Conservation (phyloP, 495 filamentous ascomycete genomes). For the Staphylotrichum tortipilum region DNA sequence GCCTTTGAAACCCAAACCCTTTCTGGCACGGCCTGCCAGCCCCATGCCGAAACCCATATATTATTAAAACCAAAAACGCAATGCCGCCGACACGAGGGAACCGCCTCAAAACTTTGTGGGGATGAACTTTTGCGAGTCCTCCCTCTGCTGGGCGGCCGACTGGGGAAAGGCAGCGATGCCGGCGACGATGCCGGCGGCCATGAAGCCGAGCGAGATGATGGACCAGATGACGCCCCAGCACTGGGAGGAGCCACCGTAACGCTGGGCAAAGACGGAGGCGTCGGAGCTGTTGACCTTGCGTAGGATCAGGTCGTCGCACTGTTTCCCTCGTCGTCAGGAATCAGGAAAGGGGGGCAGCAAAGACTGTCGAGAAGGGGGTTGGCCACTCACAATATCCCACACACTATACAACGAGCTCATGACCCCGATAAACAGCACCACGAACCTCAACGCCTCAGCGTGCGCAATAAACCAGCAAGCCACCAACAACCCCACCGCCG, state of each 20-base stretch:
- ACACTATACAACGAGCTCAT: constrained; percentile 71
- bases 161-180: constrained; percentile 69
- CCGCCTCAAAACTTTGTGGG: constrained; percentile 27
- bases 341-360: background rate
- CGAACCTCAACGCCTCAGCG: constrained; percentile 61
- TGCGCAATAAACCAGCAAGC: constrained; percentile 74
- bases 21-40: too few relatives aligned
- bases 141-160: constrained; percentile 55
- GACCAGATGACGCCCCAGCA: constrained; percentile 80
- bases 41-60: background rate
- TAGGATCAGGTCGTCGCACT: constrained; percentile 73
- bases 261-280: constrained; percentile 69
- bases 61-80: too few relatives aligned
- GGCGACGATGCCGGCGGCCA: constrained; percentile 61
- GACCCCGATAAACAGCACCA: constrained; percentile 74
- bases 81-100: too few relatives aligned
- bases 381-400: constrained; percentile 76
- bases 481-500: constrained; percentile 61
- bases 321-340: background rate
- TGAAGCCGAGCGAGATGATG: constrained; percentile 58
- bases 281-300: constrained; percentile 75
- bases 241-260: constrained; percentile 69
- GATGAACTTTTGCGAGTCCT: constrained; percentile 60
- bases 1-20: background rate
- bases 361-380: too few relatives aligned